These are phyloP conservation scores for Colletotrichum simmondsii DNA, from an alignment of 2,329 filamentous ascomycete species.

Conservation along the genomic window DNA sequence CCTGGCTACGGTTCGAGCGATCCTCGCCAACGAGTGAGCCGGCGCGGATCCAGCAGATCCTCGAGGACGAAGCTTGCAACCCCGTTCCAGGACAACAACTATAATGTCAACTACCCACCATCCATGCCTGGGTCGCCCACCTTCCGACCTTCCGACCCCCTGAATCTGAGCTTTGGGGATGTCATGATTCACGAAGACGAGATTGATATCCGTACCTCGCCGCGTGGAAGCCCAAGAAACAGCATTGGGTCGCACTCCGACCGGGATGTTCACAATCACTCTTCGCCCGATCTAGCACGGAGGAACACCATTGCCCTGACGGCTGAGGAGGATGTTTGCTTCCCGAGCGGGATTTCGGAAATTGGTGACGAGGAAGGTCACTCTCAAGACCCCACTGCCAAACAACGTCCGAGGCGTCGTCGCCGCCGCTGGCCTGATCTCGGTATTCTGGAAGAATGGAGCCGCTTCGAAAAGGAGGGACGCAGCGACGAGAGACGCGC, in stretches of 20 bases:
- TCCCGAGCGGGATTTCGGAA: slow-evolving; percentile 84
- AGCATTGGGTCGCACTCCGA: slow-evolving; percentile 47
- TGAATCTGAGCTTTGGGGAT: slow-evolving; percentile 72
- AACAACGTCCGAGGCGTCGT: slow-evolving; percentile 53
- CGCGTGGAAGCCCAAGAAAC: slow-evolving; percentile 38
- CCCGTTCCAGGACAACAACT: slow-evolving; percentile 54
- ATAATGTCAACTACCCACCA: slow-evolving; percentile 76
- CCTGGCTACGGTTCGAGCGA: slow-evolving; percentile 33
- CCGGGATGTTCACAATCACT: slow-evolving; percentile 33
- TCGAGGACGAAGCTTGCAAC: slow-evolving; percentile 56
- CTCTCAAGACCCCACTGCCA: slow-evolving; percentile 49
- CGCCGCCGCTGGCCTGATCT: slow-evolving; percentile 88
- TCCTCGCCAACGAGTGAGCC: slow-evolving; percentile 46
- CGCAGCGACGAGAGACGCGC: slow-evolving; percentile 83
- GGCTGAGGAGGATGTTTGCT: slow-evolving; percentile 91
- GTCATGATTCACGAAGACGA: slow-evolving; percentile 75
- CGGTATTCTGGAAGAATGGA: slow-evolving; percentile 87
- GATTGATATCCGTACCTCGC: slow-evolving; percentile 52
- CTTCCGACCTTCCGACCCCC: slow-evolving; percentile 58
- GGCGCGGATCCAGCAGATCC: slow-evolving; percentile 62
- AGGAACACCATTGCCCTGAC: slow-evolving; percentile 71
- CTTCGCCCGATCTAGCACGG: slow-evolving; percentile 41
- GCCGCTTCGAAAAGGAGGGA: slow-evolving; percentile 87
- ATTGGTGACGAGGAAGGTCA: slow-evolving; percentile 80
- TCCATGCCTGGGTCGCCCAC: slow-evolving; percentile 73